These are phyloP conservation scores for Clonostachys rosea DNA, from an alignment of 2,329 filamentous ascomycete genomes.

Conservation along the genomic window DNA sequence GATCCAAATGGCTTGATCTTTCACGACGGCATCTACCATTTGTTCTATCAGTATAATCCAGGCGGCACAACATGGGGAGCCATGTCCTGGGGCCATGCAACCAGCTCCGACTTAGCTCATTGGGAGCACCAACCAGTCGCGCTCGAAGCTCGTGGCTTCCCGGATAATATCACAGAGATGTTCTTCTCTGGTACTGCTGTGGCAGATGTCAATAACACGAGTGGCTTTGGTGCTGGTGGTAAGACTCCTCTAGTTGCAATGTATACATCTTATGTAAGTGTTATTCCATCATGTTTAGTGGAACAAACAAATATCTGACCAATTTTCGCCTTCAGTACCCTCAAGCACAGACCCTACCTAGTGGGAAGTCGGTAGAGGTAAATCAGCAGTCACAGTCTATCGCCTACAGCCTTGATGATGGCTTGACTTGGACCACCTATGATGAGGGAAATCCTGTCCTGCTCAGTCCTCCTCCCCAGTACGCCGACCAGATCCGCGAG, in stretches of 20 bases:
- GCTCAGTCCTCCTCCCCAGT: background rate
- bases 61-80: conserved; percentile 1
- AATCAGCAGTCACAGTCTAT: conserved; percentile 2
- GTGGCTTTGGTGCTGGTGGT: conserved; percentile 1
- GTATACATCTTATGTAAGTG: conserved; percentile 2
- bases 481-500: background rate
- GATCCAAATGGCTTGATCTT: conserved; percentile 4
- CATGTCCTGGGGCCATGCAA: conserved; percentile 4
- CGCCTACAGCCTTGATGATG: conserved; percentile 2
- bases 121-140: conserved; percentile 3
- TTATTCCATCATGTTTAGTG: background rate
- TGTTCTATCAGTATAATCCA: conserved; percentile 4
- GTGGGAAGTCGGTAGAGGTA: background rate
- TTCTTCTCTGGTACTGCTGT: conserved; percentile 3
- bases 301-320: background rate
- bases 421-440: conserved; percentile 2
- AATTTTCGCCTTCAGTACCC: background rate
- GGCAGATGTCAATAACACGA: conserved; percentile 2
- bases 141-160: background rate
- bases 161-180: conserved; percentile 1
- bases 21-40: conserved; percentile 2
- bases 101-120: conserved; percentile 1
- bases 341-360: conserved; percentile 1
- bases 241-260: conserved; percentile 1
- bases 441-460: conserved; percentile 1